Conservation (phyloP, 331 rosid genomes). For the Acacia concinna region DNA sequence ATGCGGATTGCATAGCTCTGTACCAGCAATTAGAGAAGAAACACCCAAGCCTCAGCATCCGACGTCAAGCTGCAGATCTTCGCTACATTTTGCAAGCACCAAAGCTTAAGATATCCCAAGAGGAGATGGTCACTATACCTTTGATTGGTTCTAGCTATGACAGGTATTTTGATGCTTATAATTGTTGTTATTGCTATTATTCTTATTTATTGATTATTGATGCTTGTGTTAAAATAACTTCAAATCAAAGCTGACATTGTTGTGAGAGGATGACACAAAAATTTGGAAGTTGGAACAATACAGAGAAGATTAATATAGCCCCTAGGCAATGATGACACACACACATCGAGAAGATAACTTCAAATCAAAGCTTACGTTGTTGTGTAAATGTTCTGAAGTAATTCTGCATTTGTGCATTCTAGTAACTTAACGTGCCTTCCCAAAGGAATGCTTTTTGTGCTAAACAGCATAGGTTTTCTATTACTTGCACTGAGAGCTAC, state of each 20-base stretch:
- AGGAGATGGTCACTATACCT: constrained; percentile 93
- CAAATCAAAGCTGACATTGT: not conserved
- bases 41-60: constrained; percentile 74
- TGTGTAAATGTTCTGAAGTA: not conserved
- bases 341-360: not conserved
- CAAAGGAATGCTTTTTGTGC: not conserved
- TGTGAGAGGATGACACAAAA: too few relatives aligned
- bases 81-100: constrained; percentile 97
- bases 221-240: not conserved
- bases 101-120: constrained; percentile 90
- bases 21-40: constrained; percentile 75
- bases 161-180: constrained; percentile 39
- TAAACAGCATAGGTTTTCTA: not conserved
- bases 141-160: constrained; percentile 67
- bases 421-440: not conserved
- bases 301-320: too few relatives aligned
- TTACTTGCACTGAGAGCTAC: not conserved
- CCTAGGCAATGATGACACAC: too few relatives aligned
- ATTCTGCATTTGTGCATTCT: not conserved
- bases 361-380: not conserved
- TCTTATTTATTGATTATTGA: not conserved
- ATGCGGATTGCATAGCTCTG: constrained; percentile 78
- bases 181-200: not conserved
- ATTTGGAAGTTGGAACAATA: too few relatives aligned
- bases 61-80: constrained; percentile 93